phyloP scores from a whole-genome alignment of 306 rosid species.

The Abrus pulchellus region DNA sequence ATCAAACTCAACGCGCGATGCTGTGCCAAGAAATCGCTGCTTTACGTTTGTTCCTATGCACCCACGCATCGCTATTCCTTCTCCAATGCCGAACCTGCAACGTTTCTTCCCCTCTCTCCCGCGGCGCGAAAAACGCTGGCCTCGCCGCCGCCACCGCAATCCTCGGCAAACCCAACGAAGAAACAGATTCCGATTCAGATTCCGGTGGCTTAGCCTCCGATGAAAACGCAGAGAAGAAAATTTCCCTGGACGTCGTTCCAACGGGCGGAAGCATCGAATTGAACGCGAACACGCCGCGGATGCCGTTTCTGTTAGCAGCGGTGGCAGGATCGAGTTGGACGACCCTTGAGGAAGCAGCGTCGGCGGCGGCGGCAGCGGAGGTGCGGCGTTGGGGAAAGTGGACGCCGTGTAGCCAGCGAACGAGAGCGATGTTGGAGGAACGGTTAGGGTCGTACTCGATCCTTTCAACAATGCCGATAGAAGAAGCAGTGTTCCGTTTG shows the following conservation, averaged over 20 bases:
- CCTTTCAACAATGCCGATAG: conserved; percentile 58
- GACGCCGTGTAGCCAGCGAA: conserved; percentile 59
- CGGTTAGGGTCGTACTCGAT: conserved; percentile 68
- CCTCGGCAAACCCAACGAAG: conserved; percentile 49
- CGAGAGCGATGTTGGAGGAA: conserved; percentile 59
- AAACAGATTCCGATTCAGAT: background rate
- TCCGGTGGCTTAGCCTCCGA: conserved; percentile 34
- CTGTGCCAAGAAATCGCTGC: conserved; percentile 54
- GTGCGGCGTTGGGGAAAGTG: conserved; percentile 21
- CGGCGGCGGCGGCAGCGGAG: background rate
- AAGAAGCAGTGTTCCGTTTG: conserved; percentile 54
- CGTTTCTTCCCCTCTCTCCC: conserved; percentile 33
- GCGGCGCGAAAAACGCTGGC: conserved; percentile 32
- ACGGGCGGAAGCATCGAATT: conserved; percentile 49
- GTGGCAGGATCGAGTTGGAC: conserved; percentile 29
- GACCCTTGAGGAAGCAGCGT: background rate
- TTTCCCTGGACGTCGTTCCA: conserved; percentile 33
- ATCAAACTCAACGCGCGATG: conserved; percentile 33
- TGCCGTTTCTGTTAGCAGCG: background rate
- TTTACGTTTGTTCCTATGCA: conserved; percentile 53
- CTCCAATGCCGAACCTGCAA: conserved; percentile 59
- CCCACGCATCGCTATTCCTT: conserved; percentile 51
- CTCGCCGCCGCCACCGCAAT: conserved; percentile 50
- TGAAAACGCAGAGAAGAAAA: conserved; percentile 52
- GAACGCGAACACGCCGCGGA: conserved; percentile 52